phyloP scores from a whole-genome alignment of 352 stramenopile species.

The Globisporangium orthogonon region DNA sequence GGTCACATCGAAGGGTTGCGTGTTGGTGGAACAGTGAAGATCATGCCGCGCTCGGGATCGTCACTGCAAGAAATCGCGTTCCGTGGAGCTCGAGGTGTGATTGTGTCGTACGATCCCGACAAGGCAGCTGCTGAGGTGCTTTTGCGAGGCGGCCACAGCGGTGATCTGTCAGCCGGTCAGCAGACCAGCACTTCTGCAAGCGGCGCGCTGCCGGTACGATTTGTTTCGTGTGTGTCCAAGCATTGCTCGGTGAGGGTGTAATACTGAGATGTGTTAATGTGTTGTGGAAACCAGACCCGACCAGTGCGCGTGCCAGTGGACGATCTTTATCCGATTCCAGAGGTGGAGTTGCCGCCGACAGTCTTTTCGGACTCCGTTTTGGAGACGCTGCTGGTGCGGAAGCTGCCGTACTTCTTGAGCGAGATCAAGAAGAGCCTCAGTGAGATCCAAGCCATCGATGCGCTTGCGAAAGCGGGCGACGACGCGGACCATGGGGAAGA shows the following conservation, averaged over 20 bases:
- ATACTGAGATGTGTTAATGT: not conserved
- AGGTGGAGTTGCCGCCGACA: conserved; percentile 61
- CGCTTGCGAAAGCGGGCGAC: conserved; percentile 24
- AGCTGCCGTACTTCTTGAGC: conserved; percentile 69
- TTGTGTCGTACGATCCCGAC: conserved; percentile 75
- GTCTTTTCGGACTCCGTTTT: conserved; percentile 70
- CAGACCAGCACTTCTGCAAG: conserved; percentile 24
- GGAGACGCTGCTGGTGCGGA: conserved; percentile 55
- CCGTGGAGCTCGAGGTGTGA: conserved; percentile 57
- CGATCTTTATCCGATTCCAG: conserved; percentile 68
- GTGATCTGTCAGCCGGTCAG: conserved; percentile 23
- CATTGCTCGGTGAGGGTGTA: not conserved
- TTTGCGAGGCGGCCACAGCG: conserved; percentile 33
- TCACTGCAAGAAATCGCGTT: conserved; percentile 73
- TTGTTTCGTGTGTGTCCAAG: not conserved
- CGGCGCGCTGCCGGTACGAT: conserved; percentile 39
- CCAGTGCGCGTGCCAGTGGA: conserved; percentile 80
- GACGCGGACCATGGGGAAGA: conserved; percentile 37
- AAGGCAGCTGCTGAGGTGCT: conserved; percentile 82
- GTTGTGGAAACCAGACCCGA: conserved; percentile 31
- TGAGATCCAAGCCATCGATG: conserved; percentile 44
- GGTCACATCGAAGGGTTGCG: conserved; percentile 81
- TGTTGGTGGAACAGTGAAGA: conserved; percentile 77
- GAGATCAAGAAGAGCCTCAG: conserved; percentile 73
- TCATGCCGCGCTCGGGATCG: conserved; percentile 66